Conservation (phyloP, 2,329 filamentous ascomycete species). For the Fusarium lyarnte region DNA sequence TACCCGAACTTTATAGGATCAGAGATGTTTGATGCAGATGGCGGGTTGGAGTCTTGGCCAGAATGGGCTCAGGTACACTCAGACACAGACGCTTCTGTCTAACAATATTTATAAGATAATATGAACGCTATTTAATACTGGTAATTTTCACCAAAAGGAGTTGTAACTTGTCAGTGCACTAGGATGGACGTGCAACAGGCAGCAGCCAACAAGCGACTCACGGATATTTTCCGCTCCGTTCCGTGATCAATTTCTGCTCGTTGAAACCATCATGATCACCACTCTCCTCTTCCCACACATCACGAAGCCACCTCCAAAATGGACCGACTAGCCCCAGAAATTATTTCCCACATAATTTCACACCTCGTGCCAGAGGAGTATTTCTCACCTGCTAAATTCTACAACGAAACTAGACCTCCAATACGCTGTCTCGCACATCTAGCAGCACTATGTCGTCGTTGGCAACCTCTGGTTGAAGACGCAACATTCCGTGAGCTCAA, state of each 20-base stretch:
- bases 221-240: not conserved
- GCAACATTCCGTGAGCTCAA: not conserved
- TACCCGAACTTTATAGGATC: conserved; percentile 19
- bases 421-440: not conserved
- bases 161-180: not conserved
- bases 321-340: not conserved
- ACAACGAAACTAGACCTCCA: not conserved
- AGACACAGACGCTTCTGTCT: not conserved
- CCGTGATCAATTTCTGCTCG: not conserved
- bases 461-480: conserved; percentile 3
- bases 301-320: not conserved
- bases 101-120: not conserved
- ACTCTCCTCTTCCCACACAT: too few relatives aligned
- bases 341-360: not conserved
- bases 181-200: not conserved
- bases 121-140: not conserved
- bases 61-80: conserved; percentile 9
- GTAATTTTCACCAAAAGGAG: not conserved
- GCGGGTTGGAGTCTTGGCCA: conserved; percentile 6
- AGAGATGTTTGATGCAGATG: conserved; percentile 10
- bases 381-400: not conserved
- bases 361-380: not conserved
- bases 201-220: not conserved
- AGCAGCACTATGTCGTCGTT: not conserved
- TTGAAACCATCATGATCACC: not conserved